A percentile compares a stretch with the other conserved stretches of the same genome.
Conservation (phyloP, 2,329 filamentous ascomycete genomes). For the Metarhizium brunneum region DNA sequence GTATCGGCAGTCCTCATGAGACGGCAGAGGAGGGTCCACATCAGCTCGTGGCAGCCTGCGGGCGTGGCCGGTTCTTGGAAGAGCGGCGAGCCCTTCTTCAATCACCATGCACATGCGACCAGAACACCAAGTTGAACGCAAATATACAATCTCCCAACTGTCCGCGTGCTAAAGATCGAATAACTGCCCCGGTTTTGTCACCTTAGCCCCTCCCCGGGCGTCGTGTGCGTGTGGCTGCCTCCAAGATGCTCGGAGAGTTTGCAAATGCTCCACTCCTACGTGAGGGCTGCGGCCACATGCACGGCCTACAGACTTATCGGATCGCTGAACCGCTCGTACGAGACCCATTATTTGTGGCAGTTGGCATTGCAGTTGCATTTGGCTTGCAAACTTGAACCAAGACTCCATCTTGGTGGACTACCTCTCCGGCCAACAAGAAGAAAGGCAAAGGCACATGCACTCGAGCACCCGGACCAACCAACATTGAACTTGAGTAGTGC, state of each 20-base stretch:
- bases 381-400: too few species aligned
- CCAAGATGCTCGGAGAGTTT: too few species aligned
- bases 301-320: too few species aligned
- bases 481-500: neutral
- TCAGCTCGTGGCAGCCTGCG: conserved; percentile 4
- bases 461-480: neutral
- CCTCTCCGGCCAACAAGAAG: neutral
- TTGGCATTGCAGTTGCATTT: too few species aligned
- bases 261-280: too few species aligned
- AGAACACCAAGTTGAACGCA: neutral
- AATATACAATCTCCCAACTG: neutral
- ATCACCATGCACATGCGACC: neutral
- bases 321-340: too few species aligned
- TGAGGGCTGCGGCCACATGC: too few species aligned
- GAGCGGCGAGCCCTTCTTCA: neutral
- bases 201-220: too few species aligned
- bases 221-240: too few species aligned
- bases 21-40: neutral
- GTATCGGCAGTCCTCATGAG: neutral
- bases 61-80: neutral
- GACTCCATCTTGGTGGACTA: too few species aligned
- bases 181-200: too few species aligned
- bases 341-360: too few species aligned
- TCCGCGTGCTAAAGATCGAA: neutral
- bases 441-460: neutral